A percentile compares a stretch with the other conserved stretches of the same genome.
These are phyloP conservation scores for Pestalotiopsis fici DNA, from an alignment of 2,329 filamentous ascomycete genomes.

Conservation along the genomic window DNA sequence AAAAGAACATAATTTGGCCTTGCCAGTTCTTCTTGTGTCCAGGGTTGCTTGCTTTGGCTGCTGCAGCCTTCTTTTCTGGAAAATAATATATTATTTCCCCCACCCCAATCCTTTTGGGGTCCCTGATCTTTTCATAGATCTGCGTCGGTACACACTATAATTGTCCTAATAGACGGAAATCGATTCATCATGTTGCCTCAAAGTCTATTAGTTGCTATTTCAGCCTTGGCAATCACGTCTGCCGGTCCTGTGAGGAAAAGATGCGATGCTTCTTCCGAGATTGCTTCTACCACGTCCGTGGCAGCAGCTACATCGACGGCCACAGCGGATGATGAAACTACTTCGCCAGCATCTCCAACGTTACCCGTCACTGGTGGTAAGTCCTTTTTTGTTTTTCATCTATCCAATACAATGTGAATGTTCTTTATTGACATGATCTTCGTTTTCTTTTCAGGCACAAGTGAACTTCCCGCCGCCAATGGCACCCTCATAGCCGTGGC, in stretches of 20 bases:
- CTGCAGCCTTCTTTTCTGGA: background rate
- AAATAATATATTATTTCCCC: background rate
- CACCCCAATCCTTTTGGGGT: background rate
- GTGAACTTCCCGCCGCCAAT: conserved; percentile 44
- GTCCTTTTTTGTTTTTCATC: conserved; percentile 9
- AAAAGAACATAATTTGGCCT: conserved; percentile 7
- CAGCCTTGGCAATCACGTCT: conserved; percentile 24
- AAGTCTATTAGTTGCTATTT: conserved; percentile 23
- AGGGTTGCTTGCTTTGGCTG: background rate
- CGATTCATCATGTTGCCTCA: conserved; percentile 28
- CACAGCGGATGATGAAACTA: conserved; percentile 7
- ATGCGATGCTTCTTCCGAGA: conserved; percentile 13
- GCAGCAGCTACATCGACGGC: conserved; percentile 12
- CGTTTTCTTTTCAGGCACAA: conserved; percentile 24
- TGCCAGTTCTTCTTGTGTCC: too few species aligned
- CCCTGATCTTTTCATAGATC: conserved; percentile 1
- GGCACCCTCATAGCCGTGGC: conserved; percentile 54
- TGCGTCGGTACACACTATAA: conserved; percentile 7
- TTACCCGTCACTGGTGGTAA: conserved; percentile 42
- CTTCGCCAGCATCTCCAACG: conserved; percentile 20
- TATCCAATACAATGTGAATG: too few species aligned
- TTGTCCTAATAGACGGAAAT: conserved; percentile 6
- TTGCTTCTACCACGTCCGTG: conserved; percentile 1
- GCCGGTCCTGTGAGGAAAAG: conserved; percentile 25
- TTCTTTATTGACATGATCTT: too few species aligned